Conservation (phyloP, 768 basidiomycete genomes). For the Termitomyces eurrhizus region DNA sequence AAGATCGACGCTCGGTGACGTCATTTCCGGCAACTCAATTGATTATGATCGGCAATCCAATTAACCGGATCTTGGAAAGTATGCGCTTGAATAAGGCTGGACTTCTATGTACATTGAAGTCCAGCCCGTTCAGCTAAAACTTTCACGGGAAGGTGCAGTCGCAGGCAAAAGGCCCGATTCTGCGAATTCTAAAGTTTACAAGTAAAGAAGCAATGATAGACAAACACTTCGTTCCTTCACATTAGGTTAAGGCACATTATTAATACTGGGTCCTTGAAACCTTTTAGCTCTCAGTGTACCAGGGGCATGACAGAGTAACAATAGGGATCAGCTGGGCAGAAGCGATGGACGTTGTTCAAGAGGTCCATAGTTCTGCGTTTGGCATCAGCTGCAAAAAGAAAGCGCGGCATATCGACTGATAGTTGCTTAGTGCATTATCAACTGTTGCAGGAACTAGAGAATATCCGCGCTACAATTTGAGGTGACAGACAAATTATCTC, state of each 20-base stretch:
- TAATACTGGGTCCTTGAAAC: too few relatives aligned
- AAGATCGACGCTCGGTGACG: slow-evolving; percentile 2
- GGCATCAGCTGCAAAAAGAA: neutral
- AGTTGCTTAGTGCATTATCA: neutral
- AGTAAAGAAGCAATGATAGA: too few relatives aligned
- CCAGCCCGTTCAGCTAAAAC: too few relatives aligned
- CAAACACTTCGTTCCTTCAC: too few relatives aligned
- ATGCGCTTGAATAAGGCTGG: too few relatives aligned
- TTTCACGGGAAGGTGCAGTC: neutral
- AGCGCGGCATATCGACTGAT: neutral
- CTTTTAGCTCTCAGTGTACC: neutral
- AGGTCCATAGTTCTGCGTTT: too few relatives aligned
- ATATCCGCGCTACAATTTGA: too few relatives aligned
- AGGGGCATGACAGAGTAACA: neutral
- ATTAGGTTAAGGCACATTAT: neutral
- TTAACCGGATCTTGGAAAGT: too few relatives aligned
- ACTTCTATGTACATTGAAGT: too few relatives aligned
- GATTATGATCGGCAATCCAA: neutral
- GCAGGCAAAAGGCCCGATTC: neutral
- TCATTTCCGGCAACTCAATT: neutral
- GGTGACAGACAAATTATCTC: too few relatives aligned
- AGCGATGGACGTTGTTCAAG: too few relatives aligned
- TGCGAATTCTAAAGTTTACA: neutral
- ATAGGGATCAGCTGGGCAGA: neutral
- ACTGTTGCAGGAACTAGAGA: neutral